Base-by-base conservation (phyloP, 257 asterid genomes). In the Solanum habrochaites region DNA sequence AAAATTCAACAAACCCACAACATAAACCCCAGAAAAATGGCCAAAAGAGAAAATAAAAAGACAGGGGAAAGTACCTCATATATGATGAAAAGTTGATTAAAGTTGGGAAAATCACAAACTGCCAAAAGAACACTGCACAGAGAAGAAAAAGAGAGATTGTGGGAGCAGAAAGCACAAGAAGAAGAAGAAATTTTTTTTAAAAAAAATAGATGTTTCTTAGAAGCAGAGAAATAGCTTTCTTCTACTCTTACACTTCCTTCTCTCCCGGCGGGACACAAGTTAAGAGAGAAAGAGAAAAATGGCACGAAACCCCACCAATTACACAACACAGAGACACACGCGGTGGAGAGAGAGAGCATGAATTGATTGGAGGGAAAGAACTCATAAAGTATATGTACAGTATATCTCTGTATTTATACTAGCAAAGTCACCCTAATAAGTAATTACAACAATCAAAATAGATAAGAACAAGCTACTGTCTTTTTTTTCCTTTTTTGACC, bases 241-340 rank as follows among this genome's bases (percentile, higher is more conserved):
- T 95, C 93, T 90, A 95, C 98, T 94, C 99, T 86, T 94, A 91
- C 93, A 90, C 97, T 95, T 93, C 94, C 97, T 92, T 89, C 93
- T 83, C 95, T 89, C 91, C 91, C 97, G 96, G 94, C 95, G 93
- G 92, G 91, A 91, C 92, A 87, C 92, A 83, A 80, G 89, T 12
- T 31, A 43, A 40, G 88, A 88, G 75, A 88, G 75, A 87, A 83
- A 89, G 87, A 83, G 70, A 49, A 5, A 31, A 37, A 32, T 3
- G 73, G 73, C 73, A 67, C 37, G 74, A 47, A 39, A 90, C 25
- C 40, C 69, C 42, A 64, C 86, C 27, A 58, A 71, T 8, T 60
- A 60, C 86, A 84, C 66, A 27, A 40, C 42, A 83, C 73, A 71
- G 11, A 58, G 27, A 7, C 66, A 39, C 56, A 39, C 82, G 31